phyloP scores from a whole-genome alignment of 164 flowering plant species.

The Stephania japonica region DNA sequence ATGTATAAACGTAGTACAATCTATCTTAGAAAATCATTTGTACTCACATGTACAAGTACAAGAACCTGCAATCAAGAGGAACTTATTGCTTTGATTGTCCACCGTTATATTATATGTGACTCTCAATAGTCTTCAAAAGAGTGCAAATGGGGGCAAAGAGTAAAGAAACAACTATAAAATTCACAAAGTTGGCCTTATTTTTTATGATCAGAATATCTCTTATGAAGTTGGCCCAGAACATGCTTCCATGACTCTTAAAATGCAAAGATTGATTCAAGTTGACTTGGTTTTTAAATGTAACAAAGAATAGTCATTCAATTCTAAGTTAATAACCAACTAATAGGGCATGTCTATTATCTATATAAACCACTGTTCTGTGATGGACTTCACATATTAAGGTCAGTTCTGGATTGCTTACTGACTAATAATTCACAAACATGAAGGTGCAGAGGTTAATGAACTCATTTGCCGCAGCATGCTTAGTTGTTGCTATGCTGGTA shows the following conservation, averaged over 20 bases:
- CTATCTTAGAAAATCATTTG: neutral
- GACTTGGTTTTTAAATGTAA: neutral
- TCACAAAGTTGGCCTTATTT: neutral
- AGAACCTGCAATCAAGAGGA: too few relatives aligned
- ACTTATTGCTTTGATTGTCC: too few relatives aligned
- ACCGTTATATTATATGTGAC: too few relatives aligned
- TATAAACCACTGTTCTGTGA: neutral
- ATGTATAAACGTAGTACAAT: neutral
- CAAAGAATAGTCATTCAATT: neutral
- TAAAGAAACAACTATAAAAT: neutral
- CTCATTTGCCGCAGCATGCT: neutral
- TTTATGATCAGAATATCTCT: neutral
- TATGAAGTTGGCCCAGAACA: neutral
- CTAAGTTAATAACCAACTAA: neutral
- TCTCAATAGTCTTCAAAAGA: neutral
- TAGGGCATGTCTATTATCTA: neutral
- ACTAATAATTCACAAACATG: neutral
- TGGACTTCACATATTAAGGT: neutral
- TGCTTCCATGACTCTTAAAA: neutral
- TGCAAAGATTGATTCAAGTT: neutral
- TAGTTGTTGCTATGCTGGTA: conserved; percentile 6
- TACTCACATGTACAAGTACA: conserved; percentile 3
- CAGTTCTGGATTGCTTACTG: neutral
- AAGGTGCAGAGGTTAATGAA: neutral
- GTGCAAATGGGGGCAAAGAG: neutral